phyloP scores from a whole-genome alignment of 2,329 filamentous ascomycete species.

The Colletotrichum gigasporum region DNA sequence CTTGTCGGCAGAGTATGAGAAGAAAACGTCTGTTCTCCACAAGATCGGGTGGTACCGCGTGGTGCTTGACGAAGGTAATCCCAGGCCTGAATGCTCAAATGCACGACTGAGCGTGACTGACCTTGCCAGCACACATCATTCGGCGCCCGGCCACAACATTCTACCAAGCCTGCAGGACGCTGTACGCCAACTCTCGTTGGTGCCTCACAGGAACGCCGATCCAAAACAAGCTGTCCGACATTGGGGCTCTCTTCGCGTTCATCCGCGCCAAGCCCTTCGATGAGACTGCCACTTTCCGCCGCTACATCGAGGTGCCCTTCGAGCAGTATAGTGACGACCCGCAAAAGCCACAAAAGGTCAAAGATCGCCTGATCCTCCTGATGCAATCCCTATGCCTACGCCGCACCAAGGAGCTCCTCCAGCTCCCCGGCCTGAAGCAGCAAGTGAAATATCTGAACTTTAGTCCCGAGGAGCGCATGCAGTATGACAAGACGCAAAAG shows the following conservation, averaged over 20 bases:
- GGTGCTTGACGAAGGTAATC: constrained; percentile 55
- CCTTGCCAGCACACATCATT: constrained; percentile 59
- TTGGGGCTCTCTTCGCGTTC: constrained; percentile 61
- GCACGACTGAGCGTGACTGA: no score
- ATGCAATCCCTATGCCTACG: constrained; percentile 51
- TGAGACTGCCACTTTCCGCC: constrained; percentile 50
- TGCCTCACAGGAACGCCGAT: constrained; percentile 64
- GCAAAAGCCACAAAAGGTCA: constrained; percentile 29
- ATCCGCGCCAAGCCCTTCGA: constrained; percentile 53
- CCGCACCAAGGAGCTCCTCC: constrained; percentile 50
- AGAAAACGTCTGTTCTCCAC: constrained; percentile 38
- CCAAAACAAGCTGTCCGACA: constrained; percentile 62
- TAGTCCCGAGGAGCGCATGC: constrained; percentile 39
- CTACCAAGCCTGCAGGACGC: constrained; percentile 49
- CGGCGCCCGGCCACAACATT: constrained; percentile 55
- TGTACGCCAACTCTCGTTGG: constrained; percentile 58
- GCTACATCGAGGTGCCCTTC: constrained; percentile 53
- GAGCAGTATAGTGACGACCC: constrained; percentile 34
- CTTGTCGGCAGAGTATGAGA: constrained; percentile 45
- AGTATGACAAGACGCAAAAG: constrained; percentile 46
- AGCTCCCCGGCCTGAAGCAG: constrained; percentile 42
- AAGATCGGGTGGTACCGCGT: constrained; percentile 51
- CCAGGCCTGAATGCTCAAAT: no score
- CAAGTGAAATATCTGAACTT: constrained; percentile 41
- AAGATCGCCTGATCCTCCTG: constrained; percentile 43